Evolutionary conservation across 2,329 filamentous ascomycete species (phyloP).

Genomic region (Botrytis paeoniae): DNA sequence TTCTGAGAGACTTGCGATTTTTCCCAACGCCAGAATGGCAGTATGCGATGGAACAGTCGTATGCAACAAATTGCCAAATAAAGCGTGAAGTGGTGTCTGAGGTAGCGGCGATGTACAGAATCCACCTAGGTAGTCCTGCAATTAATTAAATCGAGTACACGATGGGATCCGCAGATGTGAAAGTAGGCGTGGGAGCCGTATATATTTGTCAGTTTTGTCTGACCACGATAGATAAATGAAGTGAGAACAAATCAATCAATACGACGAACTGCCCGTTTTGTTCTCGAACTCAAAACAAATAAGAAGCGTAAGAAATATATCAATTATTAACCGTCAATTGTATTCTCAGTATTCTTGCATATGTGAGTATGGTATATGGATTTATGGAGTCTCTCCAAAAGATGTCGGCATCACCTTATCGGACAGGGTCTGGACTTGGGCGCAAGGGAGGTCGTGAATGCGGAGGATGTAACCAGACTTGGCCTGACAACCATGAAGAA

Average conservation of each 20-base stretch:
- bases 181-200: background rate
- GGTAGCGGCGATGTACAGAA: background rate
- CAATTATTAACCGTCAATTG: background rate
- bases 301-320: background rate
- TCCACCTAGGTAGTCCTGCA: background rate
- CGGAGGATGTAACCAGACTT: background rate
- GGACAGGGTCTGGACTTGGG: background rate
- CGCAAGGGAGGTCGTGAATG: background rate
- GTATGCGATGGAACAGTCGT: background rate
- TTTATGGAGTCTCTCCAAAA: background rate
- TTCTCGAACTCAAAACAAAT: background rate
- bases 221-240: background rate
- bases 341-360: background rate
- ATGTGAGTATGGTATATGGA: background rate
- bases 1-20: background rate
- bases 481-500: background rate
- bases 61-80: background rate
- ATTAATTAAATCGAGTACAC: background rate
- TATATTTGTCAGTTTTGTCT: background rate
- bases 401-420: background rate
- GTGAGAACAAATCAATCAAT: background rate
- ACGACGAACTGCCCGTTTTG: background rate
- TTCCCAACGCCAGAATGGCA: background rate
- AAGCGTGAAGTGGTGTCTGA: constrained; percentile 1
- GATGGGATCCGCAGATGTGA: background rate